Conservation (phyloP, 1,284 basidiomycete species). For the Ceratobasidium sp. region DNA sequence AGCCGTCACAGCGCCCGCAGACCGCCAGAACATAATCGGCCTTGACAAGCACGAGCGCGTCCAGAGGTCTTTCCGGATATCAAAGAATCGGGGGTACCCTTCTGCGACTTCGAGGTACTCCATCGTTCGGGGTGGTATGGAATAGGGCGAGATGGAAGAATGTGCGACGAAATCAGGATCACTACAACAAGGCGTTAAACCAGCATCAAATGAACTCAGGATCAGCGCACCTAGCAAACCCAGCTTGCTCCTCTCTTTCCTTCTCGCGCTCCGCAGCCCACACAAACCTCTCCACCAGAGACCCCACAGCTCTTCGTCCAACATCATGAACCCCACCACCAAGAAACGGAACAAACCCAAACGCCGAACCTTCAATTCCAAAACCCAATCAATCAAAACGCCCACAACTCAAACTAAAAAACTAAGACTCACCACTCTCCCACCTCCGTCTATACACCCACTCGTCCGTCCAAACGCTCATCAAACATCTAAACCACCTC, state of each 20-base stretch:
- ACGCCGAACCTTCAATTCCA: slow-evolving; percentile 63
- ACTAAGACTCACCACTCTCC: slow-evolving; percentile 67
- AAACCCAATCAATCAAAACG: background rate
- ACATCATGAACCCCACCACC: slow-evolving; percentile 53
- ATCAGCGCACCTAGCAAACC: slow-evolving; percentile 65
- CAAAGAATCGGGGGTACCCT: slow-evolving; percentile 68
- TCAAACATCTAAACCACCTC: slow-evolving; percentile 75
- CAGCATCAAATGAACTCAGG: slow-evolving; percentile 49
- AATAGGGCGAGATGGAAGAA: slow-evolving; percentile 56
- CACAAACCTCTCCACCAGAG: slow-evolving; percentile 69
- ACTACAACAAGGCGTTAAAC: slow-evolving; percentile 56
- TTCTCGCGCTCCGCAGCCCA: slow-evolving; percentile 65
- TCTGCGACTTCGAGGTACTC: slow-evolving; percentile 60
- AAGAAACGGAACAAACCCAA: slow-evolving; percentile 83
- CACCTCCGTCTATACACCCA: slow-evolving; percentile 82
- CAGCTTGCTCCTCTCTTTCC: slow-evolving; percentile 60
- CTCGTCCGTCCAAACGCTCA: slow-evolving; percentile 93
- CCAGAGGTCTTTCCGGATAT: slow-evolving; percentile 76
- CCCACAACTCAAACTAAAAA: background rate
- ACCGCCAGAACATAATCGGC: slow-evolving; percentile 82
- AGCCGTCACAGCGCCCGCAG: slow-evolving; percentile 87
- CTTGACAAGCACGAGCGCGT: slow-evolving; percentile 83
- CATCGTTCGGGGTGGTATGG: slow-evolving; percentile 58
- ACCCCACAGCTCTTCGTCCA: slow-evolving; percentile 61
- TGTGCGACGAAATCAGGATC: slow-evolving; percentile 72